These are phyloP conservation scores for Holtermannia corniformis DNA, from an alignment of 768 basidiomycete species.

Conservation along the genomic window DNA sequence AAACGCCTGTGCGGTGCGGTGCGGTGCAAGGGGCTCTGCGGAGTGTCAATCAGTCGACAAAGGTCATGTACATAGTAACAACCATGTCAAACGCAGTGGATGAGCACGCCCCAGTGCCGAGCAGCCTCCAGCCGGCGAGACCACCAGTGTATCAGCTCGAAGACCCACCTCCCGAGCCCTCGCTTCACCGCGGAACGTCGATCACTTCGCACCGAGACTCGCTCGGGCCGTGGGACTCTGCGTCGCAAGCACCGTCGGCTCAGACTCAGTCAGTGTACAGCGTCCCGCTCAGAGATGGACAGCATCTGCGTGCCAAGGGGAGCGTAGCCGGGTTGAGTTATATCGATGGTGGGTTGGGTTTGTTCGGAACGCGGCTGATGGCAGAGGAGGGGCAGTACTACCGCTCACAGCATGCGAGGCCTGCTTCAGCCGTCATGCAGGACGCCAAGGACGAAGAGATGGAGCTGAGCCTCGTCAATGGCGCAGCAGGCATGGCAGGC, in stretches of 20 bases:
- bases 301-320: neutral
- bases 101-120: too few species aligned
- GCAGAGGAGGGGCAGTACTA: constrained; percentile 28
- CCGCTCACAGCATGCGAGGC: constrained; percentile 11
- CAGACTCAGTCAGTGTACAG: neutral
- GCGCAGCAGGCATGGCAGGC: constrained; percentile 12
- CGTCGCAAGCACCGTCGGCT: constrained; percentile 12
- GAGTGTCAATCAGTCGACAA: too few species aligned
- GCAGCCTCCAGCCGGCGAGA: too few species aligned
- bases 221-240: constrained; percentile 37
- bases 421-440: constrained; percentile 9
- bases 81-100: too few species aligned
- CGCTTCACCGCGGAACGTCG: too few species aligned
- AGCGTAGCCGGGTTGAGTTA: neutral
- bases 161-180: too few species aligned
- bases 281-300: too few species aligned
- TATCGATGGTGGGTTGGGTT: neutral
- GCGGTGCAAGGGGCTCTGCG: too few species aligned
- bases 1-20: too few species aligned
- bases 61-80: too few species aligned
- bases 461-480: constrained; percentile 12
- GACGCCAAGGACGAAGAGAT: constrained; percentile 20
- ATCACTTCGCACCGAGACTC: too few species aligned
- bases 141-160: too few species aligned
- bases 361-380: neutral